Conservation (phyloP, 169 alveolate genomes). For the Cryptosporidium felis region DNA sequence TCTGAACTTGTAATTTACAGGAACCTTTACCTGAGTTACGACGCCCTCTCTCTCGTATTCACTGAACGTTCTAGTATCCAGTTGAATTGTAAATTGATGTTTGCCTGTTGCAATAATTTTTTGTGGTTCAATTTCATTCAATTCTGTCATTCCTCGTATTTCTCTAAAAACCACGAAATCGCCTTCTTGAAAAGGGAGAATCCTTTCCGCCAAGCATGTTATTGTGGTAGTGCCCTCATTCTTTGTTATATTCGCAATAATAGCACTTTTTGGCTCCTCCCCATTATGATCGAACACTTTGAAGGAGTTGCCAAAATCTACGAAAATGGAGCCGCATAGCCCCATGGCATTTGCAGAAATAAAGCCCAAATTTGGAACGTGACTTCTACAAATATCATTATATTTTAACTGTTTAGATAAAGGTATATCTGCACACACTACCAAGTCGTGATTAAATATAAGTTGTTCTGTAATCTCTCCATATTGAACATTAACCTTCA, state of each 20-base stretch:
- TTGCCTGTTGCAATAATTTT: constrained; percentile 86
- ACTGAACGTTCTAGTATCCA: constrained; percentile 85
- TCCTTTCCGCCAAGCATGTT: constrained; percentile 83
- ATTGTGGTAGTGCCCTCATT: constrained; percentile 74
- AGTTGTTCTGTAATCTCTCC: constrained; percentile 78
- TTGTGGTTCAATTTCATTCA: constrained; percentile 90
- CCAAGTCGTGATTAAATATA: constrained; percentile 80
- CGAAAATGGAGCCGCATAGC: constrained; percentile 94
- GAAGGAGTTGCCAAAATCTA: constrained; percentile 93
- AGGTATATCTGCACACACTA: constrained; percentile 82
- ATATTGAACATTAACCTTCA: constrained; percentile 76
- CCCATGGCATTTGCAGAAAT: constrained; percentile 82
- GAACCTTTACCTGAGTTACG: constrained; percentile 90
- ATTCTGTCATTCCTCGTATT: constrained; percentile 95
- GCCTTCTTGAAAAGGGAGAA: constrained; percentile 93
- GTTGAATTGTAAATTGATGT: constrained; percentile 87
- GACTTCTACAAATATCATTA: constrained; percentile 72
- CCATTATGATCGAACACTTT: constrained; percentile 86
- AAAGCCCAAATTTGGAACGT: constrained; percentile 74
- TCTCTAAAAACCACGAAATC: constrained; percentile 94
- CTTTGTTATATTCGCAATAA: constrained; percentile 82
- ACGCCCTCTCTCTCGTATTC: constrained; percentile 87
- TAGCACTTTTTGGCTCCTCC: constrained; percentile 85
- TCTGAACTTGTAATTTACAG: constrained; percentile 82
- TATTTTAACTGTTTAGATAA: constrained; percentile 31